Conservation (phyloP, 768 basidiomycete species). For the Boletellus ananiceps region DNA sequence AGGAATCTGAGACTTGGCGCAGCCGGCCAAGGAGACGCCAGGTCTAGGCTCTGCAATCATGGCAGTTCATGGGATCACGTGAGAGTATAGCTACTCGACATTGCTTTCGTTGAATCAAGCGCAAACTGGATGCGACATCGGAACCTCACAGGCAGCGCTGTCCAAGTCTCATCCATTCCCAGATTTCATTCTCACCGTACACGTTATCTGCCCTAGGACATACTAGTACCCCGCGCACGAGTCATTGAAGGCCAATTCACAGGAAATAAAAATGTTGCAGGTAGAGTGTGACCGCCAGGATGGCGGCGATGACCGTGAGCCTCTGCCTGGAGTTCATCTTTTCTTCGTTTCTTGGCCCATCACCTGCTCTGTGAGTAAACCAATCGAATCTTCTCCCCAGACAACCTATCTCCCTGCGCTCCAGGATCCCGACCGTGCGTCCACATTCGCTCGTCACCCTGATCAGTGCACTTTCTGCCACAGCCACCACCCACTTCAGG, state of each 20-base stretch:
- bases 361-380: constrained; percentile 42
- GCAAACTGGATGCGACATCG: too few relatives aligned
- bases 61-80: background rate
- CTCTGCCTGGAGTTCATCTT: constrained; percentile 37
- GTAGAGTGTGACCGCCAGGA: constrained; percentile 5
- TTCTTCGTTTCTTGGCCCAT: constrained; percentile 43
- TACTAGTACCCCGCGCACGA: too few relatives aligned
- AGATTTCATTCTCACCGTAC: too few relatives aligned
- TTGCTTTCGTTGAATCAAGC: too few relatives aligned
- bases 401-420: constrained; percentile 36
- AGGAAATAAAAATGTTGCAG: background rate
- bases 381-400: constrained; percentile 51
- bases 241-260: too few relatives aligned
- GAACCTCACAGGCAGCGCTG: too few relatives aligned
- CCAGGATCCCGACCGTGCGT: constrained; percentile 40
- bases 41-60: too few relatives aligned
- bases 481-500: constrained; percentile 37
- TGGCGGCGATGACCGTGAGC: constrained; percentile 15
- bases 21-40: too few relatives aligned
- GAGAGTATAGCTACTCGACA: background rate
- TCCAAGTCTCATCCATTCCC: too few relatives aligned
- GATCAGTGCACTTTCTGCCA: constrained; percentile 47
- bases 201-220: too few relatives aligned
- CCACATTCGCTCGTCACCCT: constrained; percentile 50
- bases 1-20: too few relatives aligned